These are phyloP conservation scores for Calonectria hawksworthii DNA, from an alignment of 2,329 filamentous ascomycete genomes.

Conservation along the genomic window DNA sequence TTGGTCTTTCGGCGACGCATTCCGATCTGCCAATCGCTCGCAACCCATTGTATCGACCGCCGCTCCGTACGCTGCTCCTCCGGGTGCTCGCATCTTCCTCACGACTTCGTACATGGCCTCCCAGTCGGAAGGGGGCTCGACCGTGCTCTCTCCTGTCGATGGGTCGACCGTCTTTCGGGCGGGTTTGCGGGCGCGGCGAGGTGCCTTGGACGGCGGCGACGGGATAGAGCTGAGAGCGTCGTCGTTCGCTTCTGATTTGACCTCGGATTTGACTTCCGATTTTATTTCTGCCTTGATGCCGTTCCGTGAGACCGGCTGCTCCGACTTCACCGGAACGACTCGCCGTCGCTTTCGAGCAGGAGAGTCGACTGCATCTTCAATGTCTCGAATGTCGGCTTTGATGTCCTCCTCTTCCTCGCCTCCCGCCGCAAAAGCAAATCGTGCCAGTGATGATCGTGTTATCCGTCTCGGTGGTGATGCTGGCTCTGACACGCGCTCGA, in stretches of 20 bases:
- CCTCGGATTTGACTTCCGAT: slow-evolving; percentile 48
- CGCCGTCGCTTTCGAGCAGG: slow-evolving; percentile 50
- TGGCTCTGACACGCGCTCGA: slow-evolving; percentile 53
- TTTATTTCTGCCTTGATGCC: slow-evolving; percentile 56
- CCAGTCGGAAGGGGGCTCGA: slow-evolving; percentile 83
- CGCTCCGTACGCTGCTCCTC: slow-evolving; percentile 74
- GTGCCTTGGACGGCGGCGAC: slow-evolving; percentile 44
- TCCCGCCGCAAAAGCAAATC: slow-evolving; percentile 58
- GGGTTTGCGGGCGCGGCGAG: slow-evolving; percentile 59
- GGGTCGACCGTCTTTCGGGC: slow-evolving; percentile 59
- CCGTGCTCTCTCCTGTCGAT: slow-evolving; percentile 55
- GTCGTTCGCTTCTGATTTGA: slow-evolving; percentile 57
- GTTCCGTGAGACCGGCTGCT: slow-evolving; percentile 32
- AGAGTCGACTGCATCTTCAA: slow-evolving; percentile 67
- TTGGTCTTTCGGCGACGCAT: slow-evolving; percentile 67
- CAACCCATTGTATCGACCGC: slow-evolving; percentile 99
- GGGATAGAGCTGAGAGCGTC: slow-evolving; percentile 42
- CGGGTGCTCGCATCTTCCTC: slow-evolving; percentile 78
- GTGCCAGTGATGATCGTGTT: slow-evolving; percentile 63
- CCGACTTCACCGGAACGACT: slow-evolving; percentile 33
- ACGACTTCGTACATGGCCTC: slow-evolving; percentile 83
- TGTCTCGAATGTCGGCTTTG: slow-evolving; percentile 56
- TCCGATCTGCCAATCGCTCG: slow-evolving; percentile 76
- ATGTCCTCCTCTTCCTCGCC: slow-evolving; percentile 41
- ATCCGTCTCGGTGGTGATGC: slow-evolving; percentile 57